Evolutionary conservation across 1,284 basidiomycete species (phyloP), one percentile per base, ranked within the genome.

Genomic region (Puccinia brachypodii): DNA sequence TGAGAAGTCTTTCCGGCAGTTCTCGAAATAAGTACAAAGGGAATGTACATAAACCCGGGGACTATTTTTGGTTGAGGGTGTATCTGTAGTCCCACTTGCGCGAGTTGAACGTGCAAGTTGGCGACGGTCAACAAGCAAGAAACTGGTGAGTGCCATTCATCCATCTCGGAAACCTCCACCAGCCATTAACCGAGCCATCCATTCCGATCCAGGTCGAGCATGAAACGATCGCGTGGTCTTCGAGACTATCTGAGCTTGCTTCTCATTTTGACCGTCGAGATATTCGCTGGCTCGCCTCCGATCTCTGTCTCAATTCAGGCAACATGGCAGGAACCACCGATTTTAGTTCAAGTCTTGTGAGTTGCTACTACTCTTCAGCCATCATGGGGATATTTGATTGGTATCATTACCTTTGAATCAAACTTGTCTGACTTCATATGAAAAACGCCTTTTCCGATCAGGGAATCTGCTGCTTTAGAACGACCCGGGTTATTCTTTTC

Each of bases 221-320:
- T 66, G 62, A 66, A 66, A 66, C 62, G 36, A 66, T n/a, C 36
- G 62, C 33, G 36, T 8, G 62, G 62, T 16, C 62, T 66, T 19
- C 62, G 62, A 40, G 36, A 44, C 28, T 36, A 36, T 31, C 44
- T 71, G 38, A 42, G 42, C 42, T 47, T 71, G 31, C 28, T 77
- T 36, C 44, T 71, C 1, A 3, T 16, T 33, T 22, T 47, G 19
- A 9, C 11, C 68, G 16, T 71, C 66, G 19, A 60, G 16, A 13
- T 40, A 16, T 28, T 60, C 25, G 56, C 53, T 25, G 36, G 56
- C 40, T 73, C 78, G 36, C 78, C 79, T 38, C 79, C 79, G 19
- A 81, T 81, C 40, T 75, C 79, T 25, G 79, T 75, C 72, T 81
- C 71, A 11, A 81, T 81, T 58, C 79, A 68, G 33, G 79, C 79